phyloP scores from a whole-genome alignment of 495 filamentous ascomycete species.

The Daldinia vernicosa region DNA sequence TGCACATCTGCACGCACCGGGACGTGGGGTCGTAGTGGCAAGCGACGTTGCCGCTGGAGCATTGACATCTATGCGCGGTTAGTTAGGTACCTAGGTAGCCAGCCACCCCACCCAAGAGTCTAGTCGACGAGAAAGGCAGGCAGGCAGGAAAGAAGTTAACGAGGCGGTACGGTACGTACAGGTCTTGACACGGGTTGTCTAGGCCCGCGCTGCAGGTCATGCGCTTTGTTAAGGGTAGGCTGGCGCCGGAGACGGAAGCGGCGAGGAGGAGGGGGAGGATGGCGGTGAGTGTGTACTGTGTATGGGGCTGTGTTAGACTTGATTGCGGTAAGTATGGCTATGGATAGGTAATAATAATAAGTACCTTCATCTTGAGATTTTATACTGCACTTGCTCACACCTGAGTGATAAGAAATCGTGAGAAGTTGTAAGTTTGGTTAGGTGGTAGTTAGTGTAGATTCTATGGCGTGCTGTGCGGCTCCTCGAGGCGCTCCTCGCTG shows the following conservation, averaged over 20 bases:
- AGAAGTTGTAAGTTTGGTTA: neutral
- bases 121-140: no score
- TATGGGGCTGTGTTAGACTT: neutral
- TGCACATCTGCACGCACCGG: slow-evolving; percentile 40
- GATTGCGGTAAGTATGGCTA: no score
- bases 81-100: no score
- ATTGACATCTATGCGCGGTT: slow-evolving; percentile 17
- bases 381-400: neutral
- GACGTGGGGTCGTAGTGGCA: slow-evolving; percentile 42
- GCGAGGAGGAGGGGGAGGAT: slow-evolving; percentile 8
- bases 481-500: neutral
- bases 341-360: no score
- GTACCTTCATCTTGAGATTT: neutral
- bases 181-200: slow-evolving; percentile 29
- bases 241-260: neutral
- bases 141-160: no score
- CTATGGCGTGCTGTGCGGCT: slow-evolving; percentile 1
- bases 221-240: slow-evolving; percentile 1
- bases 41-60: slow-evolving; percentile 19
- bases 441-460: neutral
- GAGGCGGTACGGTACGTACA: slow-evolving; percentile 13
- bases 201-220: slow-evolving; percentile 40
- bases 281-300: slow-evolving; percentile 11
- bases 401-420: neutral
- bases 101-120: no score